These are phyloP conservation scores for Pinus taeda DNA, from an alignment of 75 land plant genomes.

Conservation along the genomic window DNA sequence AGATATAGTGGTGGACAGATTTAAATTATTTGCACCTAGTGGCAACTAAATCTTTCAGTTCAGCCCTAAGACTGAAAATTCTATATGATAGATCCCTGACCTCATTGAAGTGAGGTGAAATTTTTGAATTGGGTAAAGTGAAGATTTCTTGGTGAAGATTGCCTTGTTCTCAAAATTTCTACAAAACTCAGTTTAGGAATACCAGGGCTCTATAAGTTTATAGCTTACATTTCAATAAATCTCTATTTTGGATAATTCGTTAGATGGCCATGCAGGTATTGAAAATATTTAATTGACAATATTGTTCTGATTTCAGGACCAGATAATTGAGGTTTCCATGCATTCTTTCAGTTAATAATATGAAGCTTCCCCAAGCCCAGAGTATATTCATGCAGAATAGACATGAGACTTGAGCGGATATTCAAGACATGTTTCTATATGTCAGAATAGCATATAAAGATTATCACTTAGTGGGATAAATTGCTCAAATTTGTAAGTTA, in stretches of 20 bases:
- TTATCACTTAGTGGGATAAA: background rate
- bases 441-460: background rate
- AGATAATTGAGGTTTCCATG: background rate
- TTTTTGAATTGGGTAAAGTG: no score
- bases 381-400: conserved; percentile 1
- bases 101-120: no score
- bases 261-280: background rate
- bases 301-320: background rate
- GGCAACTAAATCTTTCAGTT: no score
- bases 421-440: background rate
- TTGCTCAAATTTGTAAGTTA: background rate
- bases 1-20: no score
- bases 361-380: background rate
- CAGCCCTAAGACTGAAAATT: no score
- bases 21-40: no score
- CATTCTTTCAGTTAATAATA: no score
- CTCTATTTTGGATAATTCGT: background rate
- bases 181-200: no score
- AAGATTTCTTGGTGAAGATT: no score
- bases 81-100: no score
- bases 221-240: background rate
- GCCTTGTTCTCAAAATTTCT: no score
- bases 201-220: no score
- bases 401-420: background rate
- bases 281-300: background rate